Conservation (phyloP, 768 basidiomycete genomes). For the Mycena vulgaris region DNA sequence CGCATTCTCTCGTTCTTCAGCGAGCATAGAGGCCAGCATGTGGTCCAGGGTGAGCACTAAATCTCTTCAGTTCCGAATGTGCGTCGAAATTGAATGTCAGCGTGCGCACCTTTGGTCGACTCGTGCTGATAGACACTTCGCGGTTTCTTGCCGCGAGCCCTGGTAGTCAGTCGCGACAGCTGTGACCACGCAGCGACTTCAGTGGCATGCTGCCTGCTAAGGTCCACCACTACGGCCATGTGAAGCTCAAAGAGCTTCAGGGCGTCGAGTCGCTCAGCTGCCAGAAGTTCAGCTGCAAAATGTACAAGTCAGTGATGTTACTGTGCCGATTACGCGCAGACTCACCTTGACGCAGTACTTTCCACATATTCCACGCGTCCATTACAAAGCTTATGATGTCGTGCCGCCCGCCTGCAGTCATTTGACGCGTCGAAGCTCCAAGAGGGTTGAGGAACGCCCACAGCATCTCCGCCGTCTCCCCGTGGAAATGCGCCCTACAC, state of each 20-base stretch:
- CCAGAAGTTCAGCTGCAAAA: slow-evolving; percentile 4
- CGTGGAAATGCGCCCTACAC: slow-evolving; percentile 19
- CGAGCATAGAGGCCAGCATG: not conserved
- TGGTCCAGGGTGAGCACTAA: not conserved
- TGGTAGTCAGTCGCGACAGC: not conserved
- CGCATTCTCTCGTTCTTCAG: not conserved
- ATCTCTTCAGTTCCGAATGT: not conserved
- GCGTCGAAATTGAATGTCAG: not conserved
- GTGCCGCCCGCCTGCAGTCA: slow-evolving; percentile 12
- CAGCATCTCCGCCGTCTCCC: slow-evolving; percentile 20
- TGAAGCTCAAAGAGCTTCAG: slow-evolving; percentile 18
- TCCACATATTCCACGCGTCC: slow-evolving; percentile 12
- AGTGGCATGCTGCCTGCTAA: slow-evolving; percentile 7
- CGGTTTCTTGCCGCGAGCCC: not conserved
- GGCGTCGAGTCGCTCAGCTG: slow-evolving; percentile 14
- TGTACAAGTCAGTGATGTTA: not conserved
- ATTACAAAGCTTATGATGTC: slow-evolving; percentile 19
- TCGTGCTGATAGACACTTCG: slow-evolving; percentile 21
- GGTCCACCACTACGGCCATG: not conserved
- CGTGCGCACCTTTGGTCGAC: not conserved
- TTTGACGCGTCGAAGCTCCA: slow-evolving; percentile 18
- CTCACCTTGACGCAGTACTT: slow-evolving; percentile 6
- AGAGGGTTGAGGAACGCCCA: too few species aligned
- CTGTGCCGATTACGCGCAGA: not conserved
- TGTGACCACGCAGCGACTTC: slow-evolving; percentile 14